Evolutionary conservation across 179 eudicot genomes (phyloP), one percentile per base, ranked within the genome.

Genomic region (Silene coronaria): DNA sequence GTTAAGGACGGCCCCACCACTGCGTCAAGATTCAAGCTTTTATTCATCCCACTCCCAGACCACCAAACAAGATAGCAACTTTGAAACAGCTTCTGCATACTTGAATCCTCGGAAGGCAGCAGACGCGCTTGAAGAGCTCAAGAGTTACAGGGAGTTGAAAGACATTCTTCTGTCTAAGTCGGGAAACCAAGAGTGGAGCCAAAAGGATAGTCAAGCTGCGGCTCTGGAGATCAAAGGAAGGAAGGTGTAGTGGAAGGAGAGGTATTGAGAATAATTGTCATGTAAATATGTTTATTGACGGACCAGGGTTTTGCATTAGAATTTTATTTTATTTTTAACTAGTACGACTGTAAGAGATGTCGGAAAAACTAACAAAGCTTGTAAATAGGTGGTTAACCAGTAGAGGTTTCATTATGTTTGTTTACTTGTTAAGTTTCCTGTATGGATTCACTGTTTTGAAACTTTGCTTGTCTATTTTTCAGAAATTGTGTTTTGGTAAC

Each of bases 71-170:
- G 85, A 78, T 24, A 81, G 78, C 38, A 88, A 80, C 72, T 72
- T 75, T 48, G 88, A 83, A 73, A 73, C 86, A 11, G 76, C 89
- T 64, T 86, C 98, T 12, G 88, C 82, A 4, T 90, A 86, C 73
- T 82, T 80, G 62, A 38, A 85, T 75, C 79, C 91, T 61, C 84
- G 96, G 10, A 91, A 82, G 82, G 84, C 97, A 66, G 77, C 96
- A 19, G 98, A 93, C 76, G 97, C 97, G 58, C 82, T 93, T 12
- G 98, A 93, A 76, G 98, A 93, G 75, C 96, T 91, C 19, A 89
- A 77, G 79, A 78, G 84, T 82, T 93, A 85, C 83, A 80, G 72
- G 74, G 88, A 86, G 8, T 86, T 90, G 91, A 93, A 90, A 77
- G 90, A 89, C 8, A 71, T 90, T 19, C 79, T 94, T 57, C 92